These are phyloP conservation scores for Oemleria cerasiformis DNA, from an alignment of 306 rosid species.

Conservation along the genomic window DNA sequence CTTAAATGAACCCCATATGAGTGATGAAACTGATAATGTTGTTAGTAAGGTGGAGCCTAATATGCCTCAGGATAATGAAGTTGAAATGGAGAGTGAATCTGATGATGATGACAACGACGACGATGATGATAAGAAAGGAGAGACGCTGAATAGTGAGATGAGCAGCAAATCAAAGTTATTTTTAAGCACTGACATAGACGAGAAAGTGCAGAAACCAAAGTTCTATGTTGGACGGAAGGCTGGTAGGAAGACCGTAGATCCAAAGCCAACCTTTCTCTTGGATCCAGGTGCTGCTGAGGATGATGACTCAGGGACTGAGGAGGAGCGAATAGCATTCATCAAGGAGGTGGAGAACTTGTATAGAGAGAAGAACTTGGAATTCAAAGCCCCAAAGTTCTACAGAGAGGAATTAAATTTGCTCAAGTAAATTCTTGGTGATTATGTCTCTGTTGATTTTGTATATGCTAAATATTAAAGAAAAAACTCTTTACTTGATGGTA, in stretches of 20 bases:
- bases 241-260: constrained; percentile 9
- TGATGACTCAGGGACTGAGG: constrained; percentile 64
- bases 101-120: constrained; percentile 4
- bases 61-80: not conserved
- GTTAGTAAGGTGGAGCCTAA: constrained; percentile 7
- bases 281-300: constrained; percentile 37
- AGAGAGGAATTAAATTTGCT: constrained; percentile 75
- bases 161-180: constrained; percentile 18
- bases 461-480: constrained; percentile 1
- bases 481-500: not conserved
- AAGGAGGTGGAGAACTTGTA: constrained; percentile 66
- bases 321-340: constrained; percentile 60
- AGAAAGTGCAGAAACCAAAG: constrained; percentile 13
- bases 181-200: constrained; percentile 8
- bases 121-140: constrained; percentile 13
- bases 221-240: constrained; percentile 23
- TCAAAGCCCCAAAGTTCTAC: constrained; percentile 74
- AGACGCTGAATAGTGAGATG: constrained; percentile 13
- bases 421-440: constrained; percentile 38
- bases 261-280: constrained; percentile 1
- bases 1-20: not conserved
- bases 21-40: constrained; percentile 3
- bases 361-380: constrained; percentile 69
- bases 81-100: constrained; percentile 11
- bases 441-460: constrained; percentile 22